Conservation (phyloP, 139 green algal genomes). For the Trebouxia sp. region DNA sequence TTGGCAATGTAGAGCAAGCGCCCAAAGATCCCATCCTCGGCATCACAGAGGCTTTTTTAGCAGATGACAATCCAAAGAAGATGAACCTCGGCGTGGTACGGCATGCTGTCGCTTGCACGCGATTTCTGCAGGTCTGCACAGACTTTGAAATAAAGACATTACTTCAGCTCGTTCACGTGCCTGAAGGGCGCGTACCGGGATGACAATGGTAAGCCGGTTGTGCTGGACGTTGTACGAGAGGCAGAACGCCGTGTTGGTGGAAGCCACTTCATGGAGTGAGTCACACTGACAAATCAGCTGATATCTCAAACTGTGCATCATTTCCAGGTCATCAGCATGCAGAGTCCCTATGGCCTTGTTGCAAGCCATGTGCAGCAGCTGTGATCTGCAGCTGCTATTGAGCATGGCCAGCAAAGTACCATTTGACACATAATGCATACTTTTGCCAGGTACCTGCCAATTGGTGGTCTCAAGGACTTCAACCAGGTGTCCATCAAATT, state of each 20-base stretch:
- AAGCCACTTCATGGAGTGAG: conserved; percentile 81
- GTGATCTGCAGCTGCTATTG: no score
- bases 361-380: background rate
- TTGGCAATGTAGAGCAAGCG: conserved; percentile 24
- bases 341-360: background rate
- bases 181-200: conserved; percentile 81
- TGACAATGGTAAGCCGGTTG: conserved; percentile 82
- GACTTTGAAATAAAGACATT: no score
- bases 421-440: no score
- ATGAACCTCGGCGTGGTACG: conserved; percentile 91
- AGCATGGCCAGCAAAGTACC: no score
- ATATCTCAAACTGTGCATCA: background rate
- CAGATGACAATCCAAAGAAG: conserved; percentile 66
- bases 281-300: no score
- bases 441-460: conserved; percentile 85
- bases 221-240: conserved; percentile 82
- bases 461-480: conserved; percentile 79
- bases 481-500: conserved; percentile 74
- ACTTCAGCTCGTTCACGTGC: background rate
- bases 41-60: conserved; percentile 32
- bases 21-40: conserved; percentile 32
- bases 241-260: conserved; percentile 77
- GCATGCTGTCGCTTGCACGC: background rate
- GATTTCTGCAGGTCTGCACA: background rate
- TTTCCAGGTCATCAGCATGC: background rate